These are phyloP conservation scores for Rhodotorula sp. DNA, from an alignment of 1,284 basidiomycete species.

Conservation along the genomic window DNA sequence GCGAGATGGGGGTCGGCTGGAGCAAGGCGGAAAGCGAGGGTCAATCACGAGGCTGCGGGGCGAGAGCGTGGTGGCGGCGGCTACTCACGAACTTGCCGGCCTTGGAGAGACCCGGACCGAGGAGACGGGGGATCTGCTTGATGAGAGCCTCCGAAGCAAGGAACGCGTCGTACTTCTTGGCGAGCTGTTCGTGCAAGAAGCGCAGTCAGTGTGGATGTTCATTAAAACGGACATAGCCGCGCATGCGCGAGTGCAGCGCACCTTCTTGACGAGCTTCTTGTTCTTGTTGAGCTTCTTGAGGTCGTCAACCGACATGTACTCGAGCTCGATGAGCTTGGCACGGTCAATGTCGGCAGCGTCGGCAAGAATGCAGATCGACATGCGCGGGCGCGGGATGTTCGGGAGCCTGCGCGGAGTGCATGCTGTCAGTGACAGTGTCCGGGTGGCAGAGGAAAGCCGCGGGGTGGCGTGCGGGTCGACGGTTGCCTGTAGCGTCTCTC, in stretches of 20 bases:
- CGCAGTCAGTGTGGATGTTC: background rate
- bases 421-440: background rate
- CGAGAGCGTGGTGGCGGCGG: conserved; percentile 18
- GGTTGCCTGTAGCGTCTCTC: background rate
- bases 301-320: conserved; percentile 98
- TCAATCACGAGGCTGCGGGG: background rate
- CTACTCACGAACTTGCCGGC: conserved; percentile 94
- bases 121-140: conserved; percentile 99
- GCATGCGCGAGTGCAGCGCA: too few relatives aligned
- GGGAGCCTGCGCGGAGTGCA: conserved; percentile 67
- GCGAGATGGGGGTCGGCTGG: conserved; percentile 78
- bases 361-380: conserved; percentile 99
- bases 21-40: conserved; percentile 46
- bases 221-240: too few relatives aligned
- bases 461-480: too few relatives aligned
- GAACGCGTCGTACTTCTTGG: conserved; percentile 99
- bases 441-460: too few relatives aligned
- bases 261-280: conserved; percentile 99
- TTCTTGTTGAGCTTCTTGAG: conserved; percentile 99
- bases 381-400: conserved; percentile 94
- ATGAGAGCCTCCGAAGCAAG: conserved; percentile 96
- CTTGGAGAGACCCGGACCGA: conserved; percentile 99
- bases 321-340: conserved; percentile 94
- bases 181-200: conserved; percentile 59
- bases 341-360: conserved; percentile 99